These are phyloP conservation scores for Mucor ambiguus DNA, from an alignment of 371 early-diverging fungal genomes.

Conservation along the genomic window DNA sequence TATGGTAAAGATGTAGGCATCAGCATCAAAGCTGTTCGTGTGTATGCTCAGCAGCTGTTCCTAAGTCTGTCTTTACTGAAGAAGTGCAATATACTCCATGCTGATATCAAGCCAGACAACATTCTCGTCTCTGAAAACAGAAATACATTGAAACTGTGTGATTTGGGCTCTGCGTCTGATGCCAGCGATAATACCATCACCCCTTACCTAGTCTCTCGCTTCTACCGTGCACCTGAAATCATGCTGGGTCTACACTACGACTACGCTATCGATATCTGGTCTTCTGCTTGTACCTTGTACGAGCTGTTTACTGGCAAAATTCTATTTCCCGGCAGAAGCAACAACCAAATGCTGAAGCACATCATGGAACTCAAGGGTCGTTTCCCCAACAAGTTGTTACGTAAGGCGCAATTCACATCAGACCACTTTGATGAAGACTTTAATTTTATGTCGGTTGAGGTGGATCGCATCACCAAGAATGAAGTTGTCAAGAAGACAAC, in stretches of 20 bases:
- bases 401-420: conserved; percentile 76
- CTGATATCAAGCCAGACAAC: conserved; percentile 99
- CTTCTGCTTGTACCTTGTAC: conserved; percentile 97
- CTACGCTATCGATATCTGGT: conserved; percentile 95
- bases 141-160: conserved; percentile 86
- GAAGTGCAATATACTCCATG: conserved; percentile 87
- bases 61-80: conserved; percentile 82
- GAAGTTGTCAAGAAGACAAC: conserved; percentile 68
- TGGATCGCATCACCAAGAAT: conserved; percentile 74
- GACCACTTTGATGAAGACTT: conserved; percentile 88
- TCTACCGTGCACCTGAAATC: conserved; percentile 99
- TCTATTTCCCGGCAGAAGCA: conserved; percentile 90
- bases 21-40: conserved; percentile 88
- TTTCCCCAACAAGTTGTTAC: conserved; percentile 81
- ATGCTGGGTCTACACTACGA: conserved; percentile 93
- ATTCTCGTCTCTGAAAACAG: conserved; percentile 85
- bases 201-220: conserved; percentile 95
- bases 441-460: conserved; percentile 66
- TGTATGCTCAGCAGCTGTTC: conserved; percentile 93
- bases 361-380: conserved; percentile 95
- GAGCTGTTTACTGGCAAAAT: conserved; percentile 96
- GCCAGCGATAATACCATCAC: conserved; percentile 88
- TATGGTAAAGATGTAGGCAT: conserved; percentile 93
- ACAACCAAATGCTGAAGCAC: conserved; percentile 94
- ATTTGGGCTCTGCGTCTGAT: conserved; percentile 93